Evolutionary conservation across 2,329 filamentous ascomycete genomes (phyloP), one percentile per base, ranked within the genome.

Genomic region (Periconia macrospinosa): DNA sequence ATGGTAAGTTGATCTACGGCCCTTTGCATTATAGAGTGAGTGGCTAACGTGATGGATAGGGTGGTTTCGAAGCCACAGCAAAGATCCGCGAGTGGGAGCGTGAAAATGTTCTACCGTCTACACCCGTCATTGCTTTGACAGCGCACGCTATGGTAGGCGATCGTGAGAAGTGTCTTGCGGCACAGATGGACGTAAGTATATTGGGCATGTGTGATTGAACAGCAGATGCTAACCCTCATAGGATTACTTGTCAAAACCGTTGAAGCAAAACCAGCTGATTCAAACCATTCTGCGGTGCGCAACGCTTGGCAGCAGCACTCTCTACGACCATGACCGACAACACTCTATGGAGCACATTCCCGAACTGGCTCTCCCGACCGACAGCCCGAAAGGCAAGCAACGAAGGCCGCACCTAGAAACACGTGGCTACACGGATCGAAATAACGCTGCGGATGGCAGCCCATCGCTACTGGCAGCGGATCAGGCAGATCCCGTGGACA

Each of bases 111-210:
- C 83, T 91, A 33, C 86, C 90, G 53, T 85, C 93, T 49, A 96
- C 93, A 11, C 94, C 94, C 14, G 97, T 99, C 68, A 96, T 99
- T 66, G 94, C 94, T 2, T 83, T 99, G 43, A 99, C 94, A 13
- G 94, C 94, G 1, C 94, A 99, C 76, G 94, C 94, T 65, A 99
- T 99, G 94, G 87, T 97, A 79, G 94, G 94, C 60, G 94, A 99
- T 70, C 86, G 94, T 47, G 94, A 99, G 74, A 96, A 96, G 80
- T 99, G 94, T 75, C 95, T 99, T 57, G 91, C 96, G 72, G 94
- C 93, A 10, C 92, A 97, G 78, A 99, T 99, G 94, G 94, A 99
- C 73, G 72, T 75, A 60, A 52, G 72, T 18, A 15, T n/a, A 23
- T 9, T 33, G 6, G 13, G 9, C 15, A 1, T 9, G 10, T n/a